phyloP scores from a whole-genome alignment of 805 yeast genomes.

The Nakazawaea molendinolei region DNA sequence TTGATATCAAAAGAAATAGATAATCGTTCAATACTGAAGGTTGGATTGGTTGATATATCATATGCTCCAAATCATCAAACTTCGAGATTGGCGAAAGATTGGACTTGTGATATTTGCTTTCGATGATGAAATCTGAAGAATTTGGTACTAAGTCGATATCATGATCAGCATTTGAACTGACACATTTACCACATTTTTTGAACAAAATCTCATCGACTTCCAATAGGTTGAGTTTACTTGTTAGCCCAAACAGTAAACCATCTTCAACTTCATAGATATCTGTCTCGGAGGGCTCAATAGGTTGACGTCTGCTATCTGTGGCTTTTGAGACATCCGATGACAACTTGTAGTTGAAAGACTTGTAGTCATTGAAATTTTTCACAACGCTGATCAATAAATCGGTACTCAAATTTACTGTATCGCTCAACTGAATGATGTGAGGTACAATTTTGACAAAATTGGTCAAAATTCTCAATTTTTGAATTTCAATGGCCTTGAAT shows the following conservation, averaged over 20 bases:
- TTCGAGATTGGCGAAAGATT: conserved; percentile 17
- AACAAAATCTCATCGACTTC: conserved; percentile 26
- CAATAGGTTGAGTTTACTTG: conserved; percentile 31
- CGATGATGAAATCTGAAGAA: conserved; percentile 22
- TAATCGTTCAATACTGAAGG: conserved; percentile 36
- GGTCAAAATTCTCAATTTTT: conserved; percentile 25
- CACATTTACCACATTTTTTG: conserved; percentile 14
- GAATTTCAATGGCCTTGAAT: conserved; percentile 19
- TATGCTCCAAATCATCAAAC: conserved; percentile 30
- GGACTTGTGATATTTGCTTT: conserved; percentile 24
- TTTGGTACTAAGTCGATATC: conserved; percentile 23
- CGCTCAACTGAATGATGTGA: conserved; percentile 20
- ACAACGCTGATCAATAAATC: conserved; percentile 25
- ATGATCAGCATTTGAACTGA: conserved; percentile 12
- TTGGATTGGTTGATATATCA: conserved; percentile 29
- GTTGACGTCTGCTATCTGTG: conserved; percentile 12
- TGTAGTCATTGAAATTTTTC: conserved; percentile 23
- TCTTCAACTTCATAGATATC: conserved; percentile 30
- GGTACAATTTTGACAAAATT: conserved; percentile 26
- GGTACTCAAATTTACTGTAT: conserved; percentile 22
- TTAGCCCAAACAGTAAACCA: conserved; percentile 34
- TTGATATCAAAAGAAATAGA: conserved; percentile 19
- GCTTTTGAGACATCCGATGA: conserved; percentile 5
- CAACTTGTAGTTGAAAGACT: conserved; percentile 14
- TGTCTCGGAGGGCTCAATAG: conserved; percentile 2